Evolutionary conservation across 768 basidiomycete genomes (phyloP).

Genomic region (Scleroderma bovista): DNA sequence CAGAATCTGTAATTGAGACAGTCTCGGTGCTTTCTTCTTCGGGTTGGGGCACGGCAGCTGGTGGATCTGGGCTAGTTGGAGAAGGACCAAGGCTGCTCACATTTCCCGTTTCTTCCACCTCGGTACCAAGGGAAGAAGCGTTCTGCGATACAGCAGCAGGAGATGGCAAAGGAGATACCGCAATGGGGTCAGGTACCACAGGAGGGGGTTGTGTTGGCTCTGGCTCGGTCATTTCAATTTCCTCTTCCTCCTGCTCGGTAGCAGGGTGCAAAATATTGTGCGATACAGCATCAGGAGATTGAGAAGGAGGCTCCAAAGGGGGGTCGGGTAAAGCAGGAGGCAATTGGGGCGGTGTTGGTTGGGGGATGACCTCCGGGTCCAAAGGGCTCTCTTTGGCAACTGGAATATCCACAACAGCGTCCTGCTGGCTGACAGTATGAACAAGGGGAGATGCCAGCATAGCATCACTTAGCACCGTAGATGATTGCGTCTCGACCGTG

Average conservation of each 20-base stretch:
- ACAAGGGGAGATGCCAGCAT: neutral
- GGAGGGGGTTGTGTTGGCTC: neutral
- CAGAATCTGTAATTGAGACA: conserved; percentile 3
- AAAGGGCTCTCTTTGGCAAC: neutral
- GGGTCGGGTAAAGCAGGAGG: neutral
- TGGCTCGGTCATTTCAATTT: neutral
- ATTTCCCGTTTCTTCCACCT: neutral
- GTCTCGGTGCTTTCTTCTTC: neutral
- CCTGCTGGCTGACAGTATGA: neutral
- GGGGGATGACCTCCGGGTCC: neutral
- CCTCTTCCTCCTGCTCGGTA: neutral
- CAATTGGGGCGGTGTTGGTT: neutral
- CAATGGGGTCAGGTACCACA: neutral
- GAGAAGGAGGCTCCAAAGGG: neutral
- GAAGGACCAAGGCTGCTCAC: neutral
- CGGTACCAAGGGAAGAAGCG: neutral
- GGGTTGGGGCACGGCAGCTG: no score
- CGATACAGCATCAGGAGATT: neutral
- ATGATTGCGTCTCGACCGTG: neutral
- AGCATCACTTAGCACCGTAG: neutral
- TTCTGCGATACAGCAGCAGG: neutral
- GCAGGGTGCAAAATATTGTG: neutral
- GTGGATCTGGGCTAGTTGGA: neutral
- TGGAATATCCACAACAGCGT: no score
- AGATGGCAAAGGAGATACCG: neutral